These are phyloP conservation scores for Stachybotrys echinatus DNA, from an alignment of 2,329 filamentous ascomycete genomes.

Conservation along the genomic window DNA sequence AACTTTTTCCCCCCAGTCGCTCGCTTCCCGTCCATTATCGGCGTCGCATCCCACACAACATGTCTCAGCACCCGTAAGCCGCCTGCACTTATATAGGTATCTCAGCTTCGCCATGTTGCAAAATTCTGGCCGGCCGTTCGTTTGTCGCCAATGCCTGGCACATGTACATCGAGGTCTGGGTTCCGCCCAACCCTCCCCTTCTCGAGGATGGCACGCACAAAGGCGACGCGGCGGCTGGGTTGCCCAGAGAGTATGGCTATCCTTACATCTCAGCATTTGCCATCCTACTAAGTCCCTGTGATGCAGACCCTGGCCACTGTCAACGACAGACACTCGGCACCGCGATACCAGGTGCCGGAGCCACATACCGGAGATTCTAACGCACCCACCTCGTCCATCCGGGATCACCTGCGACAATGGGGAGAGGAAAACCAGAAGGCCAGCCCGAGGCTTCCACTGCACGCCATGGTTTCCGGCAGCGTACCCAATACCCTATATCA, in stretches of 20 bases:
- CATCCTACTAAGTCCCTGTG: neutral
- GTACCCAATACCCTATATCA: slow-evolving; percentile 24
- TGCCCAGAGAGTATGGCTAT: neutral
- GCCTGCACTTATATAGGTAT: neutral
- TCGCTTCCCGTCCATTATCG: too few relatives aligned
- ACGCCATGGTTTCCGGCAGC: slow-evolving; percentile 3
- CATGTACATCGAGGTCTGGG: slow-evolving; percentile 9
- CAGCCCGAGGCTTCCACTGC: too few relatives aligned
- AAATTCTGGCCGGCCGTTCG: slow-evolving; percentile 19
- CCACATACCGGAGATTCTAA: neutral
- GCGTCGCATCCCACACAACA: neutral
- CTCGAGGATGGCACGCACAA: neutral
- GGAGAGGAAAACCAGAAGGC: slow-evolving; percentile 3
- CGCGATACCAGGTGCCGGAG: neutral
- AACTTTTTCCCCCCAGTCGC: too few relatives aligned
- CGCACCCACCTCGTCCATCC: slow-evolving; percentile 19
- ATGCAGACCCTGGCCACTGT: neutral
- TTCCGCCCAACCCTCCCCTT: neutral
- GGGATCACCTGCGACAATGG: slow-evolving; percentile 37
- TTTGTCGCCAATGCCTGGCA: slow-evolving; percentile 26
- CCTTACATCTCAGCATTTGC: neutral
- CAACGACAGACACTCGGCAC: neutral
- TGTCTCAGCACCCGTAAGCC: neutral
- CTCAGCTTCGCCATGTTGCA: slow-evolving; percentile 19
- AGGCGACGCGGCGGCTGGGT: neutral